These are phyloP conservation scores for Endotrypanum monterogeii DNA, from an alignment of 208 protist species.

Conservation along the genomic window DNA sequence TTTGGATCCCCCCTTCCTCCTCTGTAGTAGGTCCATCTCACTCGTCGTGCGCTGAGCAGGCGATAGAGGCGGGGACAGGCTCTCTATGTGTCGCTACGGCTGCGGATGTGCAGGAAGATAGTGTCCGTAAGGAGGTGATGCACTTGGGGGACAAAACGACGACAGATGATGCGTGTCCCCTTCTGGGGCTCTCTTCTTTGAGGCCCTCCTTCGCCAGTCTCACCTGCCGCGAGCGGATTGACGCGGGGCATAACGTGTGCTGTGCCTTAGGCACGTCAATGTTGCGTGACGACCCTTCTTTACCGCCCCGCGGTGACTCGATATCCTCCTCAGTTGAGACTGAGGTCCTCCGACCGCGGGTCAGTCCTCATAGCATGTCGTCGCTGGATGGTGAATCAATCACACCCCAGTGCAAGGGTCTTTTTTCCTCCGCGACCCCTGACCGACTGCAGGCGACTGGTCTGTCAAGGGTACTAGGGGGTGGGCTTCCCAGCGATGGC, in stretches of 20 bases:
- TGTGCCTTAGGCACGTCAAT: slow-evolving; percentile 23
- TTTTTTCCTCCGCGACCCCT: not conserved
- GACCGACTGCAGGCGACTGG: slow-evolving; percentile 14
- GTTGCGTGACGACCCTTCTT: slow-evolving; percentile 24
- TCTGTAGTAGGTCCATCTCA: not conserved
- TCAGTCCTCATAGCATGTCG: slow-evolving; percentile 7
- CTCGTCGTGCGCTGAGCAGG: slow-evolving; percentile 20
- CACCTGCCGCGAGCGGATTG: slow-evolving; percentile 25
- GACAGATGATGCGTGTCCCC: slow-evolving; percentile 16
- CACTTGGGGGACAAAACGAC: slow-evolving; percentile 14
- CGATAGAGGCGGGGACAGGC: slow-evolving; percentile 22
- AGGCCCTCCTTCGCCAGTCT: slow-evolving; percentile 12
- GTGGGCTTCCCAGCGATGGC: not conserved
- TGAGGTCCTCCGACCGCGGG: slow-evolving; percentile 22
- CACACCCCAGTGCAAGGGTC: slow-evolving; percentile 1
- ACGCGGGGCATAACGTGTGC: slow-evolving; percentile 8
- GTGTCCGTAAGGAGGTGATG: slow-evolving; percentile 19
- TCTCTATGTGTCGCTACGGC: slow-evolving; percentile 19
- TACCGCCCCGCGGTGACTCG: slow-evolving; percentile 8
- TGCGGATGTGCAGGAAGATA: slow-evolving; percentile 14
- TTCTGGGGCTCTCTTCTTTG: slow-evolving; percentile 15
- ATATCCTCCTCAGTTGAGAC: slow-evolving; percentile 24
- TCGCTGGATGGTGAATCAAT: slow-evolving; percentile 7
- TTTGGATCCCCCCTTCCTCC: not conserved
- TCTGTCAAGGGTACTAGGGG: slow-evolving; percentile 3